phyloP scores from a whole-genome alignment of 2,329 filamentous ascomycete genomes.

The Colletotrichum zoysiae region DNA sequence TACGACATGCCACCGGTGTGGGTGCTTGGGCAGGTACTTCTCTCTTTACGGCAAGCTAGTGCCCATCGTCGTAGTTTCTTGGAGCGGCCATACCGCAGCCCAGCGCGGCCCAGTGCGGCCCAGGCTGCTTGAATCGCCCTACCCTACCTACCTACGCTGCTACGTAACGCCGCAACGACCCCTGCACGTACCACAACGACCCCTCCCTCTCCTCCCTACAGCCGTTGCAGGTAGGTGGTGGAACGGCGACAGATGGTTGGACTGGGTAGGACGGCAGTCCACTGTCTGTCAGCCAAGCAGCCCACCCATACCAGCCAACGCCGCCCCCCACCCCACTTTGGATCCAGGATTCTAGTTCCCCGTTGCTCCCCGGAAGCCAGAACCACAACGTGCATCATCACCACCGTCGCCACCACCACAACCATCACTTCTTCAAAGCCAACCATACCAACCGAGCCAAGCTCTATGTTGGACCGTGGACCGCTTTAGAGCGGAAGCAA shows the following conservation, averaged over 20 bases:
- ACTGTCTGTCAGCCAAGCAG: constrained; percentile 6
- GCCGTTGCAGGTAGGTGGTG: constrained; percentile 27
- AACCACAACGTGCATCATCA: constrained; percentile 24
- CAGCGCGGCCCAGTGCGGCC: constrained; percentile 2
- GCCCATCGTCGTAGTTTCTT: constrained; percentile 28
- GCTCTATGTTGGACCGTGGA: background rate
- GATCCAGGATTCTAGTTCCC: constrained; percentile 33
- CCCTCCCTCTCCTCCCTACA: constrained; percentile 18
- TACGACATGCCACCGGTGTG: constrained; percentile 15
- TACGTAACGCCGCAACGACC: constrained; percentile 31
- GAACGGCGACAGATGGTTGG: constrained; percentile 17
- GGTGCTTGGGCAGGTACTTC: constrained; percentile 11
- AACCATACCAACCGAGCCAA: background rate
- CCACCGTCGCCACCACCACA: background rate
- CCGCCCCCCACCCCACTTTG: constrained; percentile 28
- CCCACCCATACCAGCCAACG: constrained; percentile 22
- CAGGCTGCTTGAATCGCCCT: constrained; percentile 18
- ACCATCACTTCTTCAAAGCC: constrained; percentile 8
- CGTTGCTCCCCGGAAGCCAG: constrained; percentile 26
- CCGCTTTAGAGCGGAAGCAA: constrained; percentile 12
- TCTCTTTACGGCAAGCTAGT: constrained; percentile 16
- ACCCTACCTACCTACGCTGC: too few species aligned
- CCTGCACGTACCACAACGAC: constrained; percentile 2
- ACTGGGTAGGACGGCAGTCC: constrained; percentile 13
- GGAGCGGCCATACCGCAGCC: constrained; percentile 32